Percentiles rank a stretch among this genome's conserved stretches.
phyloP scores from a whole-genome alignment of 768 basidiomycete species.

The Serendipita sp. region DNA sequence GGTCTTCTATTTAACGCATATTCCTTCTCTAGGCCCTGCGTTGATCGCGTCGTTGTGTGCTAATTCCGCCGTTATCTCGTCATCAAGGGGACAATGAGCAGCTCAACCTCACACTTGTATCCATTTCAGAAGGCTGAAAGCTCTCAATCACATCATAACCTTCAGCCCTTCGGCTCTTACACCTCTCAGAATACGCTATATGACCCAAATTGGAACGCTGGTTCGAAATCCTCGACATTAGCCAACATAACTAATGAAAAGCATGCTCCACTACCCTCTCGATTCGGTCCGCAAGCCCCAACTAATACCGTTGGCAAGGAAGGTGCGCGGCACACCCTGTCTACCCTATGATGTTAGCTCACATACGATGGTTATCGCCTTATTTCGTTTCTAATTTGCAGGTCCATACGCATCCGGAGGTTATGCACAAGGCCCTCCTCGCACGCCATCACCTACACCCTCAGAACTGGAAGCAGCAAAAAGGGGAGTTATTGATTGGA shows the following conservation, averaged over 20 bases:
- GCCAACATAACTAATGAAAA: background rate
- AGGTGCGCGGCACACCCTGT: background rate
- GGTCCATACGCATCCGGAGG: background rate
- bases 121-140: background rate
- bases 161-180: background rate
- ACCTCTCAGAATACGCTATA: background rate
- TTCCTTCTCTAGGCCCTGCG: too few relatives aligned
- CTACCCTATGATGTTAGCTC: too few relatives aligned
- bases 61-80: background rate
- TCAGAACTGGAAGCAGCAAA: constrained; percentile 11
- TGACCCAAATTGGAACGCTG: background rate
- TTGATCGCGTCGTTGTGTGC: too few relatives aligned
- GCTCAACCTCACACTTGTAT: background rate
- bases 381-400: background rate
- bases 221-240: background rate
- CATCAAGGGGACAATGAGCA: background rate
- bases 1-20: too few relatives aligned
- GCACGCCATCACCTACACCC: constrained; percentile 15
- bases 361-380: background rate
- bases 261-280: background rate
- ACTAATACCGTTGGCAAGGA: background rate
- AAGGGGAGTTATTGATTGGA: constrained; percentile 11
- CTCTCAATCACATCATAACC: background rate
- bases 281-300: background rate
- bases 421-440: constrained; percentile 3